These are phyloP conservation scores for Saccharomyces cerevisiae DNA, from an alignment of 805 yeast genomes.

Conservation along the genomic window DNA sequence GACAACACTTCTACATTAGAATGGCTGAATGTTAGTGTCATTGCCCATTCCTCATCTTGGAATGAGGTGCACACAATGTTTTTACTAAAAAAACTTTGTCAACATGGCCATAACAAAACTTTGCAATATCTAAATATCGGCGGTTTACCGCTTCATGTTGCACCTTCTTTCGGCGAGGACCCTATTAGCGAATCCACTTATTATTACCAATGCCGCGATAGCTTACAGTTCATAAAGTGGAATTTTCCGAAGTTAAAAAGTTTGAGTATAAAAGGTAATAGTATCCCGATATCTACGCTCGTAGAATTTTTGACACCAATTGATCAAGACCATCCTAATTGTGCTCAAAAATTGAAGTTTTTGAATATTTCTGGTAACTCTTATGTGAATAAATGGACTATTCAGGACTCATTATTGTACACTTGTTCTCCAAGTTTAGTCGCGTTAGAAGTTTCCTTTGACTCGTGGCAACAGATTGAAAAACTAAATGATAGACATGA, in stretches of 20 bases:
- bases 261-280: constrained; percentile 31
- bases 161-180: constrained; percentile 17
- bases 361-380: constrained; percentile 63
- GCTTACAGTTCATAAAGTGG: constrained; percentile 33
- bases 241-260: constrained; percentile 34
- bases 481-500: constrained; percentile 23
- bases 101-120: constrained; percentile 30
- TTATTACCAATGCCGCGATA: constrained; percentile 27
- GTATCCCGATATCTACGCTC: constrained; percentile 29
- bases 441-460: constrained; percentile 61
- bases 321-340: constrained; percentile 8
- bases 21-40: constrained; percentile 63
- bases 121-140: constrained; percentile 48
- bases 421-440: constrained; percentile 41
- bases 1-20: constrained; percentile 38
- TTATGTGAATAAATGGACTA: constrained; percentile 50
- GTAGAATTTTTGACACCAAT: constrained; percentile 30
- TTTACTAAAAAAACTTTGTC: constrained; percentile 34
- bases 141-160: constrained; percentile 49
- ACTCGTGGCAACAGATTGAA: constrained; percentile 32
- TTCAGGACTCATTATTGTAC: constrained; percentile 41
- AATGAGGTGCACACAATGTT: constrained; percentile 44
- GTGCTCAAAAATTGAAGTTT: constrained; percentile 37
- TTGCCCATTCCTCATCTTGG: constrained; percentile 52
- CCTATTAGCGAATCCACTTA: constrained; percentile 15